Percentiles rank a stretch among this genome's conserved stretches.
Conservation (phyloP, 176 grass and related monocot species). For the Aegilops tauschii region DNA sequence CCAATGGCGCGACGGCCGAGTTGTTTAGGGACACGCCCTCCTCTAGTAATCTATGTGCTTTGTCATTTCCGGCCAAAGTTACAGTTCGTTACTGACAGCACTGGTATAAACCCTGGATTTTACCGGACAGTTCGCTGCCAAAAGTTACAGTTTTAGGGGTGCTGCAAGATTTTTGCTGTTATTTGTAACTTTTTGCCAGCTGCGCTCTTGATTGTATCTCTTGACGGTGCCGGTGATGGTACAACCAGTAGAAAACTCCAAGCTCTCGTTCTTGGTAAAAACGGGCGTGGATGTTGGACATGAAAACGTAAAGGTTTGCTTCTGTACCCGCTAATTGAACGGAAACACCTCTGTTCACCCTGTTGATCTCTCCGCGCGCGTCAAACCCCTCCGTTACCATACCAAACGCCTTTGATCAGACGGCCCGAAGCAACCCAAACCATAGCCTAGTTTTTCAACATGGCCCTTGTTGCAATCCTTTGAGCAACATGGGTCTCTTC, state of each 20-base stretch:
- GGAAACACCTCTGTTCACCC: too few relatives aligned
- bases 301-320: too few relatives aligned
- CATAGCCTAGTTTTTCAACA: too few relatives aligned
- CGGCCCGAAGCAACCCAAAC: too few relatives aligned
- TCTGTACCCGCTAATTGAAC: too few relatives aligned
- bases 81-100: constrained; percentile 30
- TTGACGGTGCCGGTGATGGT: neutral
- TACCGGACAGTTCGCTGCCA: neutral
- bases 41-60: neutral
- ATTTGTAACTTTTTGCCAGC: neutral
- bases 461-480: too few relatives aligned
- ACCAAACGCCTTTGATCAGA: too few relatives aligned
- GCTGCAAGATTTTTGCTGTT: neutral
- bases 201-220: constrained; percentile 2
- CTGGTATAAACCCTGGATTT: constrained; percentile 21
- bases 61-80: neutral
- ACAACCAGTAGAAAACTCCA: neutral
- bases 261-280: constrained; percentile 10
- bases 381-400: too few relatives aligned
- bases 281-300: neutral
- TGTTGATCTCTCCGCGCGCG: too few relatives aligned
- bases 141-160: neutral
- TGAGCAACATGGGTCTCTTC: too few relatives aligned
- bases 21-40: constrained; percentile 24
- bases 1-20: constrained; percentile 47